Percentiles rank a stretch among this genome's conserved stretches.
Evolutionary conservation across 306 rosid species (phyloP).

Genomic region (Vigna angularis): DNA sequence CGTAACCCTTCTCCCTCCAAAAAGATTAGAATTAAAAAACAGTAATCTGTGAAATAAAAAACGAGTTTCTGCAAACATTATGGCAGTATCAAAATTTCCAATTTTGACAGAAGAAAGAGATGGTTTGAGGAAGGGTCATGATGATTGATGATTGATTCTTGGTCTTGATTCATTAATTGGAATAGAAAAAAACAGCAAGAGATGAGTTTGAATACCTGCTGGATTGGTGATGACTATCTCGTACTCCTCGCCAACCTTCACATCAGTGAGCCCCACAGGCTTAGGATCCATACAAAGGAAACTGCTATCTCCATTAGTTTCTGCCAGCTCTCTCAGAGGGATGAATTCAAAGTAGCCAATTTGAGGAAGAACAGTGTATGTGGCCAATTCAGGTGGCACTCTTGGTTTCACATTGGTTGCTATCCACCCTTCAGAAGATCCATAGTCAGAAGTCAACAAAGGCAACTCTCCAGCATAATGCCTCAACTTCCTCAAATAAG

Average conservation of each 20-base stretch:
- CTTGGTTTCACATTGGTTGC: slow-evolving; percentile 81
- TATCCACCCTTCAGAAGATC: slow-evolving; percentile 96
- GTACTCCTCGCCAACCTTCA: slow-evolving; percentile 75
- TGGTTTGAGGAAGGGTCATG: background rate
- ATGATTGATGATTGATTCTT: background rate
- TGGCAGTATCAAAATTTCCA: background rate
- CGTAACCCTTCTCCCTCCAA: background rate
- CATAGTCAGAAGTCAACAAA: slow-evolving; percentile 86
- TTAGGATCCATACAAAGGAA: slow-evolving; percentile 43
- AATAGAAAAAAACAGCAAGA: background rate
- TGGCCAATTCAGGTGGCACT: slow-evolving; percentile 69
- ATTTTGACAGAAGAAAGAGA: background rate
- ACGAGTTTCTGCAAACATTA: background rate
- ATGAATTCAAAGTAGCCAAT: slow-evolving; percentile 92
- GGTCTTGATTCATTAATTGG: background rate
- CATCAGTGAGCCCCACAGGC: slow-evolving; percentile 77
- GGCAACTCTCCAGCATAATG: slow-evolving; percentile 84
- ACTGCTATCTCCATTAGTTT: slow-evolving; percentile 16
- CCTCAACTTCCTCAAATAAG: slow-evolving; percentile 76
- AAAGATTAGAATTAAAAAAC: background rate
- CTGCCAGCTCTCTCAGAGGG: slow-evolving; percentile 51
- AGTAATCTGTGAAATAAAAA: background rate
- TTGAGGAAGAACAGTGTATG: slow-evolving; percentile 84
- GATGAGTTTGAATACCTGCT: slow-evolving; percentile 67
- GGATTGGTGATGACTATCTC: slow-evolving; percentile 69